These are phyloP conservation scores for Lactifluus hygrophoroides DNA, from an alignment of 768 basidiomycete genomes.

Conservation along the genomic window DNA sequence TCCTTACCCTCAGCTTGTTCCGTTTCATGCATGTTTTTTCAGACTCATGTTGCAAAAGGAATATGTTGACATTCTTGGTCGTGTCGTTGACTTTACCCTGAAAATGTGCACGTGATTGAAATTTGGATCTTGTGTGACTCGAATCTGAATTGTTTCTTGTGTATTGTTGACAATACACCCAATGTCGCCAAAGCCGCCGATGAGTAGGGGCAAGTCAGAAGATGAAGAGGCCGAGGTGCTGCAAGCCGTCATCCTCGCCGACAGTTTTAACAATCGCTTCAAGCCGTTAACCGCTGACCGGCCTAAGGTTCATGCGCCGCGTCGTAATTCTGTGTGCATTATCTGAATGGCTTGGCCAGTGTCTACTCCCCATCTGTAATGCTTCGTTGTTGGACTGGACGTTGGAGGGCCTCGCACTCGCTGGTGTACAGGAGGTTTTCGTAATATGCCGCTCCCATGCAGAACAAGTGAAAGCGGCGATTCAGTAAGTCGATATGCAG, in stretches of 20 bases:
- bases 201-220: conserved; percentile 54
- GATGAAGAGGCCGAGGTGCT: conserved; percentile 77
- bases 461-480: conserved; percentile 74
- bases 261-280: conserved; percentile 93
- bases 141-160: neutral
- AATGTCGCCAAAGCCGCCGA: conserved; percentile 55
- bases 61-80: neutral
- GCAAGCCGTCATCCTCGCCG: conserved; percentile 92
- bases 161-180: too few relatives aligned
- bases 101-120: neutral
- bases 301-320: conserved; percentile 54
- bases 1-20: conserved; percentile 41
- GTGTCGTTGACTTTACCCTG: neutral
- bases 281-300: conserved; percentile 80
- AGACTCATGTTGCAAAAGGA: conserved; percentile 12
- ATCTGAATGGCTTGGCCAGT: conserved; percentile 36
- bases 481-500: conserved; percentile 48
- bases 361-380: conserved; percentile 90
- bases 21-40: conserved; percentile 44
- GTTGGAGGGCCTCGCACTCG: conserved; percentile 88
- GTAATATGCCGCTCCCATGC: conserved; percentile 91
- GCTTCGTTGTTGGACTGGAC: conserved; percentile 93
- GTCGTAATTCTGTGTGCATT: conserved; percentile 6
- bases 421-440: conserved; percentile 93
- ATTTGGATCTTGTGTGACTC: neutral